Conservation (phyloP, 2,329 filamentous ascomycete genomes). For the Didymella lethalis region DNA sequence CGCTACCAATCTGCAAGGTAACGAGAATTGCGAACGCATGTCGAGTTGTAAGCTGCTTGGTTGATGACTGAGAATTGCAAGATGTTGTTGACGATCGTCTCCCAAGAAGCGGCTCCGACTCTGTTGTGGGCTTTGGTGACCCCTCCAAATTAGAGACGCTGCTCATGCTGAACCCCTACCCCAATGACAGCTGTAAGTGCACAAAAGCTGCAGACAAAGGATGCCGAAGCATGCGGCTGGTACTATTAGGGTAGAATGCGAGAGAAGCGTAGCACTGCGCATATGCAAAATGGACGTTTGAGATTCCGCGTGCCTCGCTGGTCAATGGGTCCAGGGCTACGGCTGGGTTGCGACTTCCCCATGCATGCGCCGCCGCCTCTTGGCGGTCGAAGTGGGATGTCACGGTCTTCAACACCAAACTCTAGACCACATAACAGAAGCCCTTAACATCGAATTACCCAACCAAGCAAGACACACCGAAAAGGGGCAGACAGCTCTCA, state of each 20-base stretch:
- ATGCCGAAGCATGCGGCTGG: background rate
- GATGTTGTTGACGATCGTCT: conserved; percentile 29
- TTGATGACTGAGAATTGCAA: conserved; percentile 16
- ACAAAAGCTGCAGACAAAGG: background rate
- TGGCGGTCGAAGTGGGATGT: conserved; percentile 14
- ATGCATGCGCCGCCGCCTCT: conserved; percentile 22
- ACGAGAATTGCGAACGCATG: conserved; percentile 66
- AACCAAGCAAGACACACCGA: conserved; percentile 20
- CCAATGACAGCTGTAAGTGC: background rate
- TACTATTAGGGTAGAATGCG: background rate
- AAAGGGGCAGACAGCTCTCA: conserved; percentile 28
- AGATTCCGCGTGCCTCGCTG: conserved; percentile 10
- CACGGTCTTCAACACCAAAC: conserved; percentile 21
- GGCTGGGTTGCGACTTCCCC: conserved; percentile 28
- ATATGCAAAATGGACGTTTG: background rate
- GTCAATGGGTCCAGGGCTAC: conserved; percentile 16
- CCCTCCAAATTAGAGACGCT: conserved; percentile 7
- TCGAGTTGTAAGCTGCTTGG: conserved; percentile 47
- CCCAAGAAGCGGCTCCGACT: conserved; percentile 40
- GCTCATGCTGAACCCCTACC: conserved; percentile 14
- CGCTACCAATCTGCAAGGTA: conserved; percentile 70
- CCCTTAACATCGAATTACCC: conserved; percentile 29
- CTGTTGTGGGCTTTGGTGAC: conserved; percentile 27
- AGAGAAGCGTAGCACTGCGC: background rate
- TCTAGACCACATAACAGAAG: conserved; percentile 31